A percentile compares a stretch with the other conserved stretches of the same genome.
phyloP scores from a whole-genome alignment of 345 rosid species.

The Angophora floribunda region DNA sequence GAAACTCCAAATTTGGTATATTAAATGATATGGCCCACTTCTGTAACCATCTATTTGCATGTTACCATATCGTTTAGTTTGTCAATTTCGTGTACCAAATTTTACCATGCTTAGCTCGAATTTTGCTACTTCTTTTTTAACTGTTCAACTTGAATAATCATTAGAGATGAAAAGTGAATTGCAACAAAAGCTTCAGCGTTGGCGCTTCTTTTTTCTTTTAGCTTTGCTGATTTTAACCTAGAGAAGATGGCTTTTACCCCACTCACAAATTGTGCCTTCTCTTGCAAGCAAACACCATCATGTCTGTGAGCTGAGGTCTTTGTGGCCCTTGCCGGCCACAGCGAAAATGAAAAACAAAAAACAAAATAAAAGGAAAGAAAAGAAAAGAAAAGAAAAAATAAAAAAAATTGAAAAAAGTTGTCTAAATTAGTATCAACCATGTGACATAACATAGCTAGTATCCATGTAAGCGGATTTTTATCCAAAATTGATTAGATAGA shows the following conservation, averaged over 20 bases:
- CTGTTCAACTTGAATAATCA: not conserved
- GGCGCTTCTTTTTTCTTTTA: not conserved
- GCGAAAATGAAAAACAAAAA: no score
- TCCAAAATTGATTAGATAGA: not conserved
- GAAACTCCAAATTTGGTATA: not conserved
- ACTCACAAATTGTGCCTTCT: not conserved
- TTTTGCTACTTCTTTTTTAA: not conserved
- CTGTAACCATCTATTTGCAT: not conserved
- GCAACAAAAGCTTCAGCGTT: not conserved
- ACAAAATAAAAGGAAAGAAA: no score
- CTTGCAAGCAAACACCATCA: not conserved
- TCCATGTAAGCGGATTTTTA: not conserved
- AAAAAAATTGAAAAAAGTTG: not conserved
- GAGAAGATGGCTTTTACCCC: not conserved
- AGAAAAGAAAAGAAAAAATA: no score
- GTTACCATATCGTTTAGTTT: not conserved
- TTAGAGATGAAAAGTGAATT: not conserved
- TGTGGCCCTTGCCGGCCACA: not conserved
- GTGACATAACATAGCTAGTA: not conserved
- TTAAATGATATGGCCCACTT: not conserved
- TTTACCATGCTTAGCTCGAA: not conserved
- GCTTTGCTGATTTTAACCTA: not conserved
- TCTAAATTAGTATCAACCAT: no score
- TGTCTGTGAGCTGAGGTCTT: fast-evolving
- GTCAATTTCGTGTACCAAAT: not conserved